phyloP scores from a whole-genome alignment of 2,329 filamentous ascomycete species.

The Trichoderma sp. region DNA sequence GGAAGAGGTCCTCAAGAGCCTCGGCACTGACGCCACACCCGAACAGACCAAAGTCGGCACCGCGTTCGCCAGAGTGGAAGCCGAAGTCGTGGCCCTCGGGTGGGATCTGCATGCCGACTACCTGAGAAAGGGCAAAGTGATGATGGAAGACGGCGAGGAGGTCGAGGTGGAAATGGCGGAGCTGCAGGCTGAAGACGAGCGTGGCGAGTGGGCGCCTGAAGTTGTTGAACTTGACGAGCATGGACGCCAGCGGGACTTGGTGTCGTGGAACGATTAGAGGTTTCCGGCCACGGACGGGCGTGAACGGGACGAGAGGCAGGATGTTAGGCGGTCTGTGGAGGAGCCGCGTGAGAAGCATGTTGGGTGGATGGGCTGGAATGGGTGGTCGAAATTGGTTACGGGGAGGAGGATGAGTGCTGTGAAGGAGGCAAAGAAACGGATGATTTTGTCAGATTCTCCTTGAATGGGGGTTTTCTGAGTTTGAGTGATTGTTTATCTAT shows the following conservation, averaged over 20 bases:
- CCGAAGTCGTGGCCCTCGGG: conserved; percentile 44
- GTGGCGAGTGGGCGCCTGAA: conserved; percentile 55
- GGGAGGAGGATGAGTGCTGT: not conserved
- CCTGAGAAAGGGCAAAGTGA: conserved; percentile 49
- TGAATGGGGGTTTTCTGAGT: not conserved
- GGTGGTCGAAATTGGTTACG: not conserved
- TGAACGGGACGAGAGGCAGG: not conserved
- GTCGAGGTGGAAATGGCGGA: conserved; percentile 51
- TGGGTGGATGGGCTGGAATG: not conserved
- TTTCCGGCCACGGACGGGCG: not conserved
- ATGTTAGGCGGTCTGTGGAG: not conserved
- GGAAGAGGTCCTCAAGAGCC: conserved; percentile 46
- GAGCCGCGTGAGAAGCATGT: not conserved
- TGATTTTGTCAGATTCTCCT: not conserved
- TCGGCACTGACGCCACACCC: conserved; percentile 37
- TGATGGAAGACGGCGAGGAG: conserved; percentile 55
- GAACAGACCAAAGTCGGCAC: conserved; percentile 48
- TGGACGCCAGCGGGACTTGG: conserved; percentile 52
- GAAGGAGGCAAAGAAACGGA: conserved; percentile 1
- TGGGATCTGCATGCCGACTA: conserved; percentile 59
- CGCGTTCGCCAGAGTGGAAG: conserved; percentile 46
- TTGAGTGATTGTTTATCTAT: not conserved
- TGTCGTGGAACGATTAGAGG: conserved; percentile 48
- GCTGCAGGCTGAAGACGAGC: conserved; percentile 56
- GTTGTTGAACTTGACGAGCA: conserved; percentile 55